A percentile compares a stretch with the other conserved stretches of the same genome.
Evolutionary conservation across 2,329 filamentous ascomycete genomes (phyloP).

Genomic region (Talaromyces pinophilus): DNA sequence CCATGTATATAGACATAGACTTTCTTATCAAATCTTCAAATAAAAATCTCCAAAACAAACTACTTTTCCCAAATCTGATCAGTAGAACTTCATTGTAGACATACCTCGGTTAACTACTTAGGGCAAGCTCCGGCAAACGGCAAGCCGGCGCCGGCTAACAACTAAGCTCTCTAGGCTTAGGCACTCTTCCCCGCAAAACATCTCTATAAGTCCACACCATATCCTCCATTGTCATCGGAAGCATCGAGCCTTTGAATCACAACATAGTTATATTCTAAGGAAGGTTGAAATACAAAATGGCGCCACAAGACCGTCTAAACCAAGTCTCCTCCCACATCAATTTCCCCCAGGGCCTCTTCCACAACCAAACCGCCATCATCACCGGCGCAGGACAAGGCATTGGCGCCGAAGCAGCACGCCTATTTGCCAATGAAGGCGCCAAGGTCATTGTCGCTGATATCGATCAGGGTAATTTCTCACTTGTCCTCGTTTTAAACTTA

Average conservation of each 20-base stretch:
- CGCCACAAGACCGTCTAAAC: slow-evolving; percentile 59
- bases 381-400: slow-evolving; percentile 86
- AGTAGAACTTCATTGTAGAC: background rate
- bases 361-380: slow-evolving; percentile 81
- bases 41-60: slow-evolving; percentile 1
- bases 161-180: background rate
- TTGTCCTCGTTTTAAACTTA: background rate
- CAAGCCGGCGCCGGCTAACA: background rate
- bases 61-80: background rate
- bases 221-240: background rate
- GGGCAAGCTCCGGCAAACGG: slow-evolving; percentile 5
- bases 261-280: background rate
- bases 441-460: slow-evolving; percentile 84
- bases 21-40: background rate
- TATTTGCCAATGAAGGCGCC: slow-evolving; percentile 86
- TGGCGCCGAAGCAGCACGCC: slow-evolving; percentile 75
- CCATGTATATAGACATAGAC: slow-evolving; percentile 3
- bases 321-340: slow-evolving; percentile 80
- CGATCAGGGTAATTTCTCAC: slow-evolving; percentile 61
- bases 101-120: slow-evolving; percentile 3
- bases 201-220: background rate
- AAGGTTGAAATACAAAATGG: slow-evolving; percentile 32
- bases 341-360: slow-evolving; percentile 76
- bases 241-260: background rate
- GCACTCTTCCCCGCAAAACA: slow-evolving; percentile 1